phyloP scores from a whole-genome alignment of 768 basidiomycete genomes.

The Mycena olivaceomarginata region DNA sequence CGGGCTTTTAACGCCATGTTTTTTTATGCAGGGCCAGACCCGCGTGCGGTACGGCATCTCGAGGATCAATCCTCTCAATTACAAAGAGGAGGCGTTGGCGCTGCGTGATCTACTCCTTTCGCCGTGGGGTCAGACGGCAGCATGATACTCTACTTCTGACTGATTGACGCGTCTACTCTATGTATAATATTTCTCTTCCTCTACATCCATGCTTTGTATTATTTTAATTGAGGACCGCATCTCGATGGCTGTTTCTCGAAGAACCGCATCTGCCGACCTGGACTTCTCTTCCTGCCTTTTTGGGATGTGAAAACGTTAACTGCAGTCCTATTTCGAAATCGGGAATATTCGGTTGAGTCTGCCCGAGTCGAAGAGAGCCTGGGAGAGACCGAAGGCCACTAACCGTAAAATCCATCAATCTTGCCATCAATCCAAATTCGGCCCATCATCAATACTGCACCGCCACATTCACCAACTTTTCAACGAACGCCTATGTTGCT shows the following conservation, averaged over 20 bases:
- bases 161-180: not conserved
- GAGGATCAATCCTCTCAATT: constrained; percentile 79
- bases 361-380: too few species aligned
- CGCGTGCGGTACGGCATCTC: constrained; percentile 91
- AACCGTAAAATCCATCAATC: too few species aligned
- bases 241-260: too few species aligned
- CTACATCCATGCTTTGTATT: constrained; percentile 7
- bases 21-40: constrained; percentile 76
- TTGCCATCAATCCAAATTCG: too few species aligned
- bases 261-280: too few species aligned
- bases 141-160: constrained; percentile 10
- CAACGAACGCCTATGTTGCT: not conserved
- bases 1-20: not conserved
- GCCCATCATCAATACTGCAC: not conserved
- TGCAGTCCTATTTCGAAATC: too few species aligned
- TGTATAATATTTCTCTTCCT: not conserved
- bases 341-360: too few species aligned
- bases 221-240: not conserved
- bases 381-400: too few species aligned
- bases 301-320: too few species aligned
- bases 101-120: constrained; percentile 78
- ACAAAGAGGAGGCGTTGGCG: constrained; percentile 76
- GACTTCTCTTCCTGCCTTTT: too few species aligned
- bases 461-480: not conserved
- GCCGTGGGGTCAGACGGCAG: constrained; percentile 68